Base-by-base conservation (phyloP, 2,329 filamentous ascomycete genomes). In the Nigrospora oryzae region DNA sequence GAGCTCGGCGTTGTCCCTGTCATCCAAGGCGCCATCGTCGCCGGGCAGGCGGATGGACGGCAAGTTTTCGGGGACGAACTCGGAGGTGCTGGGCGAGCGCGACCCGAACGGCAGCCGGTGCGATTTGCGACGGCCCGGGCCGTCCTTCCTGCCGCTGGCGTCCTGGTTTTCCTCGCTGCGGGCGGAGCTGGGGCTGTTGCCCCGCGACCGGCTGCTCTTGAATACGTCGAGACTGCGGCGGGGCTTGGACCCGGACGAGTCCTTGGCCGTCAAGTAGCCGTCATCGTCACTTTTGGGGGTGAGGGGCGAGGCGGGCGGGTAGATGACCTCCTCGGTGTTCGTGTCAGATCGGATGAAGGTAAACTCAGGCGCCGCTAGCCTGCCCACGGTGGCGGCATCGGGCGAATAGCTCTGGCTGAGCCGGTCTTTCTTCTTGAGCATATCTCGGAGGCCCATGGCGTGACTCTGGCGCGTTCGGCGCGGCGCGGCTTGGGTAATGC, bases 331-430 rank as follows among this genome's bases (percentile, higher is more conserved):
- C 60, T 89, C 78, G 2, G 83, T 81, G 52, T 81, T 68, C 1
- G 90, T 95, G 59, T 95, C 91, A 52, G 87, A 84, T 49, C 89
- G 84, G 58, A 93, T 75, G 67, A 96, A 89, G 51, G 76, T 88
- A 68, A 96, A 89, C 54, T 86, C 81, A 46, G 84, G 82, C 2
- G 71, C 61, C 42, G 60, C 59, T 36, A 69, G 60, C 44, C 55
- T 61, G 38, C 62, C 54, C 43, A 65, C 56, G 16, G 66, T 63
- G 49, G 64, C 62, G 49, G 63, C 55, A 49, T 67, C 62, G 48
- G 59, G 54, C n/a, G 60, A 48, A 33, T 61, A 54, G 37, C 54
- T 55, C 19, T 63, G 58, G 14, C 66, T 63, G 42, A 71, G 55
- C 49, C 63, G 63, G 47, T 75, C 68, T 61, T 75, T 77, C 59